These are phyloP conservation scores for Candida schatavii DNA, from an alignment of 805 yeast species.

Conservation along the genomic window DNA sequence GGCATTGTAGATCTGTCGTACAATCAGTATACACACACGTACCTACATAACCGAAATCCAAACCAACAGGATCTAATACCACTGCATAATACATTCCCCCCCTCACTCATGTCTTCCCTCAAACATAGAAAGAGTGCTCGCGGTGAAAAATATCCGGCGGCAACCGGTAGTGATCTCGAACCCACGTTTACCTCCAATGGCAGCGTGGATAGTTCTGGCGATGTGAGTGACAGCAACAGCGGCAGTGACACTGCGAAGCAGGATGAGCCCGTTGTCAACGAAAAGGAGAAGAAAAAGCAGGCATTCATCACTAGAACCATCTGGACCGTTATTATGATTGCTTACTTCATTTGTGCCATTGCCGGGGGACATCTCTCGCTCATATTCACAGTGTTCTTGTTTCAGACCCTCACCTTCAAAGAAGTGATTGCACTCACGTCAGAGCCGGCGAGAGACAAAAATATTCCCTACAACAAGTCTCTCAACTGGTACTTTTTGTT, in stretches of 20 bases:
- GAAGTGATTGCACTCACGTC: constrained; percentile 87
- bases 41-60: too few relatives aligned
- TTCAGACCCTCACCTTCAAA: constrained; percentile 82
- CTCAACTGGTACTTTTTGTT: constrained; percentile 90
- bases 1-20: too few relatives aligned
- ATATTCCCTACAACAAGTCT: constrained; percentile 77
- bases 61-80: too few relatives aligned
- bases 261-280: constrained; percentile 32
- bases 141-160: not conserved
- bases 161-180: too few relatives aligned
- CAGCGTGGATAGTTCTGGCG: too few relatives aligned
- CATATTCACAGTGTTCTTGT: constrained; percentile 63
- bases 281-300: constrained; percentile 67
- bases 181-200: too few relatives aligned
- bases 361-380: constrained; percentile 85
- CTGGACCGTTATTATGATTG: constrained; percentile 93
- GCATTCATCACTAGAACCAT: constrained; percentile 83
- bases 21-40: too few relatives aligned
- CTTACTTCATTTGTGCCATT: constrained; percentile 65
- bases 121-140: constrained; percentile 2
- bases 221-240: too few relatives aligned
- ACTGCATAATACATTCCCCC: too few relatives aligned
- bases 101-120: too few relatives aligned
- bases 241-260: not conserved
- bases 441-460: constrained; percentile 79